Evolutionary conservation across 345 rosid species (phyloP).

Genomic region (Hibiscus mutabilis): DNA sequence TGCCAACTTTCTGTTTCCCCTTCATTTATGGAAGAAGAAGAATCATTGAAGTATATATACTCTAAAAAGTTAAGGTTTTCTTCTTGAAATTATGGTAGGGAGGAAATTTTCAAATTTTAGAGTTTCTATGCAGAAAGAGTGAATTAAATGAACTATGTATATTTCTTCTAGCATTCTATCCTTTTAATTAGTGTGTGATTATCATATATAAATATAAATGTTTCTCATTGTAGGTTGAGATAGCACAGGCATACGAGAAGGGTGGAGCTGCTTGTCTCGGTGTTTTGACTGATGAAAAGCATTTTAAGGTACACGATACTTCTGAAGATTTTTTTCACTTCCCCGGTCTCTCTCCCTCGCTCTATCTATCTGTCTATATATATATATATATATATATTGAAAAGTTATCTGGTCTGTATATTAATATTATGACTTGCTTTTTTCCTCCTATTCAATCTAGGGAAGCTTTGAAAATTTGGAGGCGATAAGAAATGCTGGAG

Average conservation of each 20-base stretch:
- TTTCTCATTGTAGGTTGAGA: constrained; percentile 51
- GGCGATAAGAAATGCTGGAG: constrained; percentile 74
- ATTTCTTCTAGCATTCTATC: not conserved
- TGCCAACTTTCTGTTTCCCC: not conserved
- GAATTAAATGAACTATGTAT: not conserved
- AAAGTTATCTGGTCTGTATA: not conserved
- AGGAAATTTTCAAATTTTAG: not conserved
- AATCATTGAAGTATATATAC: not conserved
- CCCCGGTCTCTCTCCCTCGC: too few species aligned
- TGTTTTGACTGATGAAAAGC: constrained; percentile 83
- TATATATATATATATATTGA: too few species aligned
- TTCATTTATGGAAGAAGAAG: not conserved
- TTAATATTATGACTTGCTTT: constrained; percentile 7
- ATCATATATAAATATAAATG: not conserved
- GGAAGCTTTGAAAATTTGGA: constrained; percentile 90
- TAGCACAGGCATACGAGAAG: constrained; percentile 76
- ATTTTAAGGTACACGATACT: constrained; percentile 51
- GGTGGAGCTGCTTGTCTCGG: constrained; percentile 98
- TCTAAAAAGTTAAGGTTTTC: not conserved
- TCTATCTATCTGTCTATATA: too few species aligned
- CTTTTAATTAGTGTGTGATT: not conserved
- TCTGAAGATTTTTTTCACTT: not conserved
- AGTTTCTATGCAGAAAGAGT: not conserved
- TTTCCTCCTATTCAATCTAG: constrained; percentile 31
- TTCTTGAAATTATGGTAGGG: not conserved